phyloP scores from a whole-genome alignment of 2,329 filamentous ascomycete species.

The Aspergillus sojae region DNA sequence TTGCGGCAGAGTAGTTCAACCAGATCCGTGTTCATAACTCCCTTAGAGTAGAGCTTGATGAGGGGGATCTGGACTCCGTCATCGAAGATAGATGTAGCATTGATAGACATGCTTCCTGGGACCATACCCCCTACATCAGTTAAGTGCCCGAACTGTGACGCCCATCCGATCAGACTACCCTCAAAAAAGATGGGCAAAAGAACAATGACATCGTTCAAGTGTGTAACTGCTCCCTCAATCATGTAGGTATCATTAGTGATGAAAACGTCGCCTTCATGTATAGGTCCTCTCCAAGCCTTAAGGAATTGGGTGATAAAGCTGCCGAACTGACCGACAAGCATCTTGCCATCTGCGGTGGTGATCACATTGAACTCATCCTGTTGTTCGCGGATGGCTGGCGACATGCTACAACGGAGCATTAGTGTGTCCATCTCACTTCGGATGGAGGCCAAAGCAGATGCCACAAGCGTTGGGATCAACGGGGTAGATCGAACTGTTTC shows the following conservation, averaged over 20 bases:
- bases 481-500: slow-evolving; percentile 44
- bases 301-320: slow-evolving; percentile 54
- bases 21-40: slow-evolving; percentile 48
- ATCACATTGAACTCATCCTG: slow-evolving; percentile 59
- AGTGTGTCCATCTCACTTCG: slow-evolving; percentile 55
- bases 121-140: slow-evolving; percentile 52
- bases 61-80: slow-evolving; percentile 55
- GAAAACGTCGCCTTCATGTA: slow-evolving; percentile 55
- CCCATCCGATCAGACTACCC: slow-evolving; percentile 50
- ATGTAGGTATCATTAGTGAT: slow-evolving; percentile 56
- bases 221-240: slow-evolving; percentile 53
- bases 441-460: slow-evolving; percentile 49
- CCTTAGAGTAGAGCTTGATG: slow-evolving; percentile 51
- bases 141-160: slow-evolving; percentile 55
- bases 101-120: slow-evolving; percentile 55
- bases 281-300: slow-evolving; percentile 49
- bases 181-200: slow-evolving; percentile 52
- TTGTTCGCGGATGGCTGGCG: slow-evolving; percentile 54
- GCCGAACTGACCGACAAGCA: slow-evolving; percentile 56
- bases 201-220: slow-evolving; percentile 55
- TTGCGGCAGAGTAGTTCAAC: slow-evolving; percentile 53
- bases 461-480: slow-evolving; percentile 49
- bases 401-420: slow-evolving; percentile 56
- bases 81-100: slow-evolving; percentile 51
- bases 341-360: slow-evolving; percentile 51